Conservation (phyloP, 306 rosid species). For the Casuarina glauca region DNA sequence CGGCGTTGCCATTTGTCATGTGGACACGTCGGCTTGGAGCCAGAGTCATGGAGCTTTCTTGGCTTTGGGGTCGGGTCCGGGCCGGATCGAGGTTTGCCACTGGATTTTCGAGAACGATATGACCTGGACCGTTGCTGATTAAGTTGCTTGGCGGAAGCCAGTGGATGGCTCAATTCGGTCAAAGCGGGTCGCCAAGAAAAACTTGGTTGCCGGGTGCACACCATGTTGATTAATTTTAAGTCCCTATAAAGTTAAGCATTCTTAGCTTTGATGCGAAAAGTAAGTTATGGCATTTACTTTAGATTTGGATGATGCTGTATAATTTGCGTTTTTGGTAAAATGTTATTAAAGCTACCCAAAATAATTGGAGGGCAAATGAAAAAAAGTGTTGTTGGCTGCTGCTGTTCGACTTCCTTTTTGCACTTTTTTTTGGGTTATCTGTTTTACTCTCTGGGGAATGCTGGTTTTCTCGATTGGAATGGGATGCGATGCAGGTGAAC, state of each 20-base stretch:
- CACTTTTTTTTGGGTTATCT: not conserved
- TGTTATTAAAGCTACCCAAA: conserved; percentile 25
- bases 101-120: conserved; percentile 96
- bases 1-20: conserved; percentile 87
- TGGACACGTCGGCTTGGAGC: conserved; percentile 92
- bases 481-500: too few species aligned
- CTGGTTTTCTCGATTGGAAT: too few species aligned
- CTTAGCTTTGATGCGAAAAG: not conserved
- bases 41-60: conserved; percentile 80
- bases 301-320: conserved; percentile 16
- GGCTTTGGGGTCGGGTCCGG: conserved; percentile 79
- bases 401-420: not conserved
- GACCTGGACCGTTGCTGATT: conserved; percentile 85
- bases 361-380: conserved; percentile 33
- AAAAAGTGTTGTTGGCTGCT: not conserved
- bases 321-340: conserved; percentile 27
- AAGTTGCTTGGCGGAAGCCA: not conserved
- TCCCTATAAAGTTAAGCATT: conserved; percentile 1
- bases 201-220: conserved; percentile 35
- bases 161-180: conserved; percentile 8
- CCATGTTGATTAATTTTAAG: conserved; percentile 30
- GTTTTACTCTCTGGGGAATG: too few species aligned
- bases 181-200: conserved; percentile 48
- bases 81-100: conserved; percentile 90
- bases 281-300: conserved; percentile 33